Conservation (phyloP, 2,329 filamentous ascomycete genomes). For the Alternaria sp. region DNA sequence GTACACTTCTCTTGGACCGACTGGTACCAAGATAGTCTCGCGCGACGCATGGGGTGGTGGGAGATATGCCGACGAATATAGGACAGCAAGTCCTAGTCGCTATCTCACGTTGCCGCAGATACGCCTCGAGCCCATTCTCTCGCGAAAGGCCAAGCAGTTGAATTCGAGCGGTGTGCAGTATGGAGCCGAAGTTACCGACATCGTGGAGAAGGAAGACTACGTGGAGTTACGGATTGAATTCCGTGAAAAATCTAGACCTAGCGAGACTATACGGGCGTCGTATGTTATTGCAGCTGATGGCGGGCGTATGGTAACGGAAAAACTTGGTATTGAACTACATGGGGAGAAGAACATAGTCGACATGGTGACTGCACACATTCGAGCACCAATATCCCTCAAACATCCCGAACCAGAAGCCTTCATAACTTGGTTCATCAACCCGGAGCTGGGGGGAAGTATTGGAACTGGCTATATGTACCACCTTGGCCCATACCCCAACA, state of each 20-base stretch:
- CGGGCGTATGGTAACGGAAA: not conserved
- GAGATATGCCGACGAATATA: not conserved
- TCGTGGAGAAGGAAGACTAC: not conserved
- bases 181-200: not conserved
- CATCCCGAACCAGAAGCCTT: not conserved
- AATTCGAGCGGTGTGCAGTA: not conserved
- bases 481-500: not conserved
- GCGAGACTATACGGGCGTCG: not conserved
- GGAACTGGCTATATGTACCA: not conserved
- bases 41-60: not conserved
- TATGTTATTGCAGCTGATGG: not conserved
- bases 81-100: not conserved
- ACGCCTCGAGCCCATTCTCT: not conserved
- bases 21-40: not conserved
- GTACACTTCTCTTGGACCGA: not conserved
- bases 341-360: not conserved
- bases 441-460: not conserved
- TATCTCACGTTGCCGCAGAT: not conserved
- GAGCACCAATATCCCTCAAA: not conserved
- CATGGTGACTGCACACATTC: not conserved
- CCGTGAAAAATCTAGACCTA: not conserved
- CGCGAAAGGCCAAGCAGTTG: not conserved
- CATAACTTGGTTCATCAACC: not conserved
- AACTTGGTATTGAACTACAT: not conserved
- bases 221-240: not conserved